These are phyloP conservation scores for Basipetospora chlamydospora DNA, from an alignment of 2,329 filamentous ascomycete genomes.

Conservation along the genomic window DNA sequence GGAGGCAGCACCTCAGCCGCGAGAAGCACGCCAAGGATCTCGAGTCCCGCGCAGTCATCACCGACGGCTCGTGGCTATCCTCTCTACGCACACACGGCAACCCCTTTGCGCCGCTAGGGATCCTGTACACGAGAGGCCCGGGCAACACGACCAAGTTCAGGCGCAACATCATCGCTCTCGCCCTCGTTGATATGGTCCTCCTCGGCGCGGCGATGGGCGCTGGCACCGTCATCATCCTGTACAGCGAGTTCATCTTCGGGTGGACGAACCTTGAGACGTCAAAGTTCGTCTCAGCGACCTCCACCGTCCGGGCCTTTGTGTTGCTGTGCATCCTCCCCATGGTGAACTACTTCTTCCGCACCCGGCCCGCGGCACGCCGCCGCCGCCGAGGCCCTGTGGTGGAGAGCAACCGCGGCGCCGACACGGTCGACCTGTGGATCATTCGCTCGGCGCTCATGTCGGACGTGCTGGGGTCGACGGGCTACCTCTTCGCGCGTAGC, in stretches of 20 bases:
- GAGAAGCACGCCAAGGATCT: conserved; percentile 45
- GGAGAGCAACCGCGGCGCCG: conserved; percentile 53
- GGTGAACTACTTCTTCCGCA: conserved; percentile 61
- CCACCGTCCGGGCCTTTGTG: conserved; percentile 58
- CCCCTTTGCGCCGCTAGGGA: conserved; percentile 60
- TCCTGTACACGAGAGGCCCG: conserved; percentile 59
- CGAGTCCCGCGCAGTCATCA: conserved; percentile 18
- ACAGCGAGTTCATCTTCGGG: conserved; percentile 63
- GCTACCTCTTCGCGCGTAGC: conserved; percentile 53
- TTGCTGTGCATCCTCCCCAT: conserved; percentile 63
- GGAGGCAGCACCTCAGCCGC: conserved; percentile 54
- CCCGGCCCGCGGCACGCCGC: conserved; percentile 19
- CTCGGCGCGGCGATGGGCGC: conserved; percentile 69
- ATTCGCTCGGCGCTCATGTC: conserved; percentile 63
- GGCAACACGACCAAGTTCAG: conserved; percentile 46
- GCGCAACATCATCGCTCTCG: conserved; percentile 69
- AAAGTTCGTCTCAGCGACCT: conserved; percentile 67
- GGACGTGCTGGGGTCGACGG: conserved; percentile 61
- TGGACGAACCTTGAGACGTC: conserved; percentile 76
- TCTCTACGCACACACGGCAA: conserved; percentile 39
- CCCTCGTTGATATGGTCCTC: conserved; percentile 66
- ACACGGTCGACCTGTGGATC: conserved; percentile 61
- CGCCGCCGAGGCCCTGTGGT: conserved; percentile 18
- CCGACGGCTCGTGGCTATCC: conserved; percentile 15
- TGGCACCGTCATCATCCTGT: conserved; percentile 70